A percentile compares a stretch with the other conserved stretches of the same genome.
phyloP scores from a whole-genome alignment of 352 stramenopile genomes.

The Globisporangium echinulatum region DNA sequence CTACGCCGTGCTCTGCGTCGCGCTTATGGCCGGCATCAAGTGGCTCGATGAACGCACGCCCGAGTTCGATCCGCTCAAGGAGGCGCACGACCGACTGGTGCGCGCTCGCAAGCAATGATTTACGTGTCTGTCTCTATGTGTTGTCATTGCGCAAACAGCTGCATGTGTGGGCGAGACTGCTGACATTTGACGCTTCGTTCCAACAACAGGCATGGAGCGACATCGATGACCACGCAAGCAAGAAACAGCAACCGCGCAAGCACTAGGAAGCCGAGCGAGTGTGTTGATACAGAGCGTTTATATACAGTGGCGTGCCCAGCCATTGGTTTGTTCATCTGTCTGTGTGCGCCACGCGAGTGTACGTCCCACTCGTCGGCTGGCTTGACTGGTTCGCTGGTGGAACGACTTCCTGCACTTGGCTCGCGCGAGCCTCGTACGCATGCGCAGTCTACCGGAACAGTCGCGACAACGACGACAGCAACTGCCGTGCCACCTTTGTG shows the following conservation, averaged over 20 bases:
- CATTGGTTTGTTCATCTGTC: neutral
- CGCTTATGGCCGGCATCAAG: conserved; percentile 54
- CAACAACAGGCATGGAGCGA: conserved; percentile 50
- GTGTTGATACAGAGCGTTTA: neutral
- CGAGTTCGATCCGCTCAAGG: conserved; percentile 24
- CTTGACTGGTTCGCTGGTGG: no score
- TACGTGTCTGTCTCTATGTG: neutral
- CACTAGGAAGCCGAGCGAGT: neutral
- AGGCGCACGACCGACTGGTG: conserved; percentile 39
- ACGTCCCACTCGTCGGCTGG: no score
- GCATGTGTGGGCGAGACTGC: neutral
- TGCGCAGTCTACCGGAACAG: conserved; percentile 36
- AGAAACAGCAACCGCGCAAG: conserved; percentile 5
- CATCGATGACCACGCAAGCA: conserved; percentile 37
- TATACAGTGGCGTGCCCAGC: neutral
- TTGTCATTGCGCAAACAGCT: neutral
- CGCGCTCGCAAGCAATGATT: conserved; percentile 3
- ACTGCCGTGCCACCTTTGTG: conserved; percentile 52
- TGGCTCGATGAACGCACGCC: conserved; percentile 64
- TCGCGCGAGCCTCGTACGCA: no score
- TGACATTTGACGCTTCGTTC: no score
- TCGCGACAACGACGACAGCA: conserved; percentile 52
- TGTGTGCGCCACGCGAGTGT: neutral
- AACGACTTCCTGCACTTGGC: neutral
- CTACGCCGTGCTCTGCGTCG: conserved; percentile 59